Evolutionary conservation across 352 stramenopile genomes (phyloP), one percentile per base, ranked within the genome.

Genomic region (Phytophthora macrochlamydospora): DNA sequence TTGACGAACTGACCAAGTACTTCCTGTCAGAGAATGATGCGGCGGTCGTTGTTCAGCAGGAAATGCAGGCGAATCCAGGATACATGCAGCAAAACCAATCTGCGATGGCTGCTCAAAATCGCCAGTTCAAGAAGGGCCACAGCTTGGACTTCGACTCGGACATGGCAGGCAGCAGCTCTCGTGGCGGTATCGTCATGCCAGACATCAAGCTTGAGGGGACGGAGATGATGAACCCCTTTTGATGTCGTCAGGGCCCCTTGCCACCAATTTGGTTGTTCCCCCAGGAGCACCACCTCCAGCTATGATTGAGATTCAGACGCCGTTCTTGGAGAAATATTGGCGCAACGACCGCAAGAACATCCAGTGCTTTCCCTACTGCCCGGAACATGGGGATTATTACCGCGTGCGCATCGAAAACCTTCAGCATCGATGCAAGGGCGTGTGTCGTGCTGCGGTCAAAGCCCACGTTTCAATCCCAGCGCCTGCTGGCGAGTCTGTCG

Each of bases 321-420:
- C 64, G 7, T 97, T 97, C 73, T 58, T 95, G 32, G 81, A 92
- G 37, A 97, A 97, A 64, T 97, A 97, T 61, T 97, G 89, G 84
- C 87, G 90, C 58, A 97, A 97, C 60, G 90, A 97, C 52, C 87
- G 90, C 45, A 97, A 97, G 73, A 97, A 97, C 60, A 92, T 97
- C 42, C 90, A 97, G 66, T 97, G 90, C 59, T 97, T 97, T 66
- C 90, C 90, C 13, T 94, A 91, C 55, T 97, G 90, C 38, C 89
- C 87, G 6, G 89, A 96, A 40, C 88, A 95, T 40, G 90, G 90
- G 14, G 90, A 97, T 53, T 97, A 97, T 67, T 96, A 94, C 60
- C 85, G 88, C 13, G 89, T 94, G 37, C 88, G 87, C 9, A 95
- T 96, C 56, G 83, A 96, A 42, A 88, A 93, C 56, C 65, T 96